These are phyloP conservation scores for Aspergillus pseudoglaucus DNA, from an alignment of 2,329 filamentous ascomycete genomes.

Conservation along the genomic window DNA sequence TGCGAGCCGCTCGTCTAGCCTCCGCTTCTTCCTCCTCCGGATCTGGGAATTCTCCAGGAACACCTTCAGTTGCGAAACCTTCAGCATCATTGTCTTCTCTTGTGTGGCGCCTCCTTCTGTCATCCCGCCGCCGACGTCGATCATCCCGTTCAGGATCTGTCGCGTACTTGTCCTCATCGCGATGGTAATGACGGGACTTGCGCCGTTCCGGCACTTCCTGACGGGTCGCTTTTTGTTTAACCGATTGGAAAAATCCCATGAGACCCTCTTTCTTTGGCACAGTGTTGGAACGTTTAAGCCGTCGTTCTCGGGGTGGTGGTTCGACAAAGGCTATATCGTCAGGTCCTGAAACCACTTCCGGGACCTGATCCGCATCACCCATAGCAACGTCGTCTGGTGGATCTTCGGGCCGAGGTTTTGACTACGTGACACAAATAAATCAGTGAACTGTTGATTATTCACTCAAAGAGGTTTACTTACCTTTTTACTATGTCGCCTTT, in stretches of 20 bases:
- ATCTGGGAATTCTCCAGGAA: conserved; percentile 26
- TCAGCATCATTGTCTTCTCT: conserved; percentile 40
- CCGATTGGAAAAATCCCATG: conserved; percentile 56
- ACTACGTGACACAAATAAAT: background rate
- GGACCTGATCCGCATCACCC: conserved; percentile 44
- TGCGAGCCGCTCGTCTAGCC: conserved; percentile 57
- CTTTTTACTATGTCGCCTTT: conserved; percentile 12
- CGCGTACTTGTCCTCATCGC: conserved; percentile 26
- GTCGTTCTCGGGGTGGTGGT: conserved; percentile 42
- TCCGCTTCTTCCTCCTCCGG: conserved; percentile 50
- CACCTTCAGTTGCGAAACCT: conserved; percentile 39
- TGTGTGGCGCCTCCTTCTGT: conserved; percentile 33
- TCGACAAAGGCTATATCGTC: conserved; percentile 50
- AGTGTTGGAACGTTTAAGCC: conserved; percentile 56
- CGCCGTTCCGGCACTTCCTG: conserved; percentile 30
- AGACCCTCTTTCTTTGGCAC: conserved; percentile 51
- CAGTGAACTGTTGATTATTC: background rate
- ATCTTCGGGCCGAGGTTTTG: conserved; percentile 22
- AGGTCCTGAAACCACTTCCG: conserved; percentile 40
- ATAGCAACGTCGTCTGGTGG: conserved; percentile 47
- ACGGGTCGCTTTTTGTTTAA: conserved; percentile 24
- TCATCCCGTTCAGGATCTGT: conserved; percentile 34
- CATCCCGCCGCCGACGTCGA: conserved; percentile 29
- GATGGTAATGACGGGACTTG: conserved; percentile 32
- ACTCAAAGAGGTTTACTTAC: background rate